Evolutionary conservation across 108 stramenopile genomes (phyloP).

Genomic region (Pinguiococcus pyrenoidosus): DNA sequence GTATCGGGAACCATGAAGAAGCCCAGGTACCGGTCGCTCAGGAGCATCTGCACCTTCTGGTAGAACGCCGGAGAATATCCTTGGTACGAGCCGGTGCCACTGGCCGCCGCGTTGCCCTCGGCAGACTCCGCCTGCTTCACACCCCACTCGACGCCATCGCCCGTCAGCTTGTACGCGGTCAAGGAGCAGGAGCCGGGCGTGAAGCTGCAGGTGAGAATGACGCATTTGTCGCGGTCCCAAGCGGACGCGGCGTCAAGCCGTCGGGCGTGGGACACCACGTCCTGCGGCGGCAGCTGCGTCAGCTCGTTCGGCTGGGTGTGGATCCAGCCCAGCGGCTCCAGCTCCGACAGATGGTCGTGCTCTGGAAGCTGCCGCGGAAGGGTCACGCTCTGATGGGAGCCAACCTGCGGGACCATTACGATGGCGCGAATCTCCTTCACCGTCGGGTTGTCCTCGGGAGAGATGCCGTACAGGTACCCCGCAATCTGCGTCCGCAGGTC

Average conservation of each 20-base stretch:
- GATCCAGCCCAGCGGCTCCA: slow-evolving; percentile 95
- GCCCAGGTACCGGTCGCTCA: slow-evolving; percentile 91
- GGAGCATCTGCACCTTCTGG: slow-evolving; percentile 94
- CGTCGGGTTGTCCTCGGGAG: slow-evolving; percentile 83
- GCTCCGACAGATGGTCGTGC: slow-evolving; percentile 70
- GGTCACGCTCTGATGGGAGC: slow-evolving; percentile 87
- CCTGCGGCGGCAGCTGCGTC: slow-evolving; percentile 79
- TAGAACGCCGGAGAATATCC: slow-evolving; percentile 84
- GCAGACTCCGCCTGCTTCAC: slow-evolving; percentile 81
- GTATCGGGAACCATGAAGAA: slow-evolving; percentile 92
- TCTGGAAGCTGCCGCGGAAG: slow-evolving; percentile 79
- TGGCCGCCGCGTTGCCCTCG: slow-evolving; percentile 33
- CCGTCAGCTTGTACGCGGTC: slow-evolving; percentile 87
- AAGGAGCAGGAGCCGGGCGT: slow-evolving; percentile 95
- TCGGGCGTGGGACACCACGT: slow-evolving; percentile 71
- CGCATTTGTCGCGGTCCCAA: slow-evolving; percentile 81
- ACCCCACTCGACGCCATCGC: slow-evolving; percentile 84
- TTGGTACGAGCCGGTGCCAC: slow-evolving; percentile 17
- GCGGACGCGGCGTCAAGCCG: no score
- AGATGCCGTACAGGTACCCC: slow-evolving; percentile 93
- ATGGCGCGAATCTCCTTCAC: slow-evolving; percentile 93
- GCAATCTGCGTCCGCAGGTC: slow-evolving; percentile 94
- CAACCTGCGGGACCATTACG: slow-evolving; percentile 93
- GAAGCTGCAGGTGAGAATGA: slow-evolving; percentile 87
- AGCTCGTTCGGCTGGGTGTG: slow-evolving; percentile 97